phyloP scores from a whole-genome alignment of 768 basidiomycete species.

The Russula olivacea region DNA sequence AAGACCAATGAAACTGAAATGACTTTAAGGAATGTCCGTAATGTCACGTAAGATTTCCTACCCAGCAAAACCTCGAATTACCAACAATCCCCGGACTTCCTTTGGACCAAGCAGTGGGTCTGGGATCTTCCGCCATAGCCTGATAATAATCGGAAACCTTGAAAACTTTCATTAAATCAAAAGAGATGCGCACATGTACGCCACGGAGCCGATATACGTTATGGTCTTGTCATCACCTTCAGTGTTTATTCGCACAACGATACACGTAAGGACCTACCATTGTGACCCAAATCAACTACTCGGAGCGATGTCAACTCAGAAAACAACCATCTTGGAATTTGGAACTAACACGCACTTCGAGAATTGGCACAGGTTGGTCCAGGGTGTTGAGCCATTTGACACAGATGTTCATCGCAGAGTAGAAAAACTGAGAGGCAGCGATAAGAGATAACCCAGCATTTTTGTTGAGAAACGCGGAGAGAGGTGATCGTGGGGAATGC shows the following conservation, averaged over 20 bases:
- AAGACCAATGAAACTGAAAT: conserved; percentile 60
- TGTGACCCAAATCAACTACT: conserved; percentile 49
- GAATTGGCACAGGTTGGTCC: conserved; percentile 51
- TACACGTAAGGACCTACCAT: conserved; percentile 40
- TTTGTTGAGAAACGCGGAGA: conserved; percentile 21
- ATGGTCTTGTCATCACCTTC: conserved; percentile 36
- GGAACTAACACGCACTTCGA: conserved; percentile 40
- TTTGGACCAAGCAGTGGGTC: conserved; percentile 67
- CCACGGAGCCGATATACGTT: conserved; percentile 46
- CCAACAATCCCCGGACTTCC: conserved; percentile 52
- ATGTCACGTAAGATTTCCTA: conserved; percentile 25
- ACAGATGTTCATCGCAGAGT: conserved; percentile 52
- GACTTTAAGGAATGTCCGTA: neutral
- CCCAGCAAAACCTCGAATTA: conserved; percentile 57
- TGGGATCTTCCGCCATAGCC: conserved; percentile 38
- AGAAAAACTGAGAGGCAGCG: conserved; percentile 50
- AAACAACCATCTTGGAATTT: neutral
- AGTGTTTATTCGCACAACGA: neutral
- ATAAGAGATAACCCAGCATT: conserved; percentile 61
- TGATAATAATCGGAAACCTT: conserved; percentile 27
- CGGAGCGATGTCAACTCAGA: neutral
- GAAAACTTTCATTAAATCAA: neutral
- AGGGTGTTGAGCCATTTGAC: conserved; percentile 58
- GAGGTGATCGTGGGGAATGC: neutral
- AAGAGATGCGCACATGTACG: conserved; percentile 40